phyloP scores from a whole-genome alignment of 768 basidiomycete species.

The Boletales sp. region DNA sequence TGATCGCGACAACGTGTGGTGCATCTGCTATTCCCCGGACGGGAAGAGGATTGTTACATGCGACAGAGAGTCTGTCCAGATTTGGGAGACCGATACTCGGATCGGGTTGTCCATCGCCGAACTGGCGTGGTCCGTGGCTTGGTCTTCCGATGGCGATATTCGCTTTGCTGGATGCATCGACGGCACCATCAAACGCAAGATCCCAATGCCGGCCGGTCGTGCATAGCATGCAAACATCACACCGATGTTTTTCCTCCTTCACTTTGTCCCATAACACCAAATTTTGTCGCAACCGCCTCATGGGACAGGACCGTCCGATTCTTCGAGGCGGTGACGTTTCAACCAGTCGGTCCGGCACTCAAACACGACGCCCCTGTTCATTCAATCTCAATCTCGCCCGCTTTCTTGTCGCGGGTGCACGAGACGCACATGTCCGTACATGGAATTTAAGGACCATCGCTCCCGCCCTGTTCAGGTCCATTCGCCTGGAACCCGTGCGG shows the following conservation, averaged over 20 bases:
- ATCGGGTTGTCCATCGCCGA: not conserved
- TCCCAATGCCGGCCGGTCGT: constrained; percentile 1
- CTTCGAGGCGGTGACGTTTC: constrained; percentile 20
- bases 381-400: constrained; percentile 16
- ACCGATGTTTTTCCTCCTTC: constrained; percentile 18
- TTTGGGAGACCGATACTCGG: constrained; percentile 14
- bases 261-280: constrained; percentile 13
- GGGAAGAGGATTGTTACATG: constrained; percentile 18
- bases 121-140: constrained; percentile 20
- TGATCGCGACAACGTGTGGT: constrained; percentile 14
- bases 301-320: constrained; percentile 27
- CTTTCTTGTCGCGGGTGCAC: constrained; percentile 14
- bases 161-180: constrained; percentile 17
- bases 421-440: constrained; percentile 11
- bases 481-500: constrained; percentile 11
- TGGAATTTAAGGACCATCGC: constrained; percentile 14
- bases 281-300: constrained; percentile 27
- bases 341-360: constrained; percentile 16
- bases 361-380: constrained; percentile 6
- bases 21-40: constrained; percentile 17
- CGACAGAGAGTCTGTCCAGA: constrained; percentile 13
- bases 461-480: constrained; percentile 11
- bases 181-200: constrained; percentile 12
- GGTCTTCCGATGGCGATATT: constrained; percentile 12
- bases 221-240: constrained; percentile 9